Percentiles rank a stretch among this genome's conserved stretches.
Conservation (phyloP, 2,329 filamentous ascomycete species). For the Monilinia aucupariae region DNA sequence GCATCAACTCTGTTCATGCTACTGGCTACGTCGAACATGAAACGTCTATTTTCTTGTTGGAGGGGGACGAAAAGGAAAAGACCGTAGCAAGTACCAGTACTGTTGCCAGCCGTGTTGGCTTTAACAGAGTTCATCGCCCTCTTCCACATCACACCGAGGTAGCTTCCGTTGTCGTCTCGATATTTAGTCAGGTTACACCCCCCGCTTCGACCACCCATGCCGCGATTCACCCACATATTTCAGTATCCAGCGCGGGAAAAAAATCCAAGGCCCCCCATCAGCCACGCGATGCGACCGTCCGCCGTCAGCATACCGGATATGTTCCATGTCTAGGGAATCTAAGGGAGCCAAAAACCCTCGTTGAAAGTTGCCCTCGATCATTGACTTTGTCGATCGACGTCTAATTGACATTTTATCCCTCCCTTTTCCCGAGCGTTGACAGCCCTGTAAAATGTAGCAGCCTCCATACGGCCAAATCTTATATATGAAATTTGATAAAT, state of each 20-base stretch:
- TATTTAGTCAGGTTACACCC: background rate
- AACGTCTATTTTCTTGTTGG: background rate
- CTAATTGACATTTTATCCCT: background rate
- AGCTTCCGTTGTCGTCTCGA: conserved; percentile 6
- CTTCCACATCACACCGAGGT: conserved; percentile 8
- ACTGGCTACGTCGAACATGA: background rate
- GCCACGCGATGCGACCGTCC: conserved; percentile 3
- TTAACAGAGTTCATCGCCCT: background rate
- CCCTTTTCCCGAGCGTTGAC: background rate
- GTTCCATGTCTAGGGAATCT: background rate
- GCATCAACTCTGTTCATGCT: background rate
- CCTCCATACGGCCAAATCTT: background rate
- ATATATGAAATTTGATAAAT: background rate
- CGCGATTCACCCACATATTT: conserved; percentile 10
- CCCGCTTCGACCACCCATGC: conserved; percentile 4
- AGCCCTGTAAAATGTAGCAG: background rate
- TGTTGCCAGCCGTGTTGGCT: conserved; percentile 4
- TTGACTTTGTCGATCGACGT: background rate
- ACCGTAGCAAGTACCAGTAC: background rate
- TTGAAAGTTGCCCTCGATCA: background rate
- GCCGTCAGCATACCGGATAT: conserved; percentile 6
- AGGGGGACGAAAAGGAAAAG: background rate
- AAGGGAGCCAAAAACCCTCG: background rate
- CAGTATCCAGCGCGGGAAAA: conserved; percentile 6
- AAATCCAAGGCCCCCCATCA: background rate